Evolutionary conservation across 2,329 filamentous ascomycete genomes (phyloP), one percentile per base, ranked within the genome.

Genomic region (Penicillium sp.): DNA sequence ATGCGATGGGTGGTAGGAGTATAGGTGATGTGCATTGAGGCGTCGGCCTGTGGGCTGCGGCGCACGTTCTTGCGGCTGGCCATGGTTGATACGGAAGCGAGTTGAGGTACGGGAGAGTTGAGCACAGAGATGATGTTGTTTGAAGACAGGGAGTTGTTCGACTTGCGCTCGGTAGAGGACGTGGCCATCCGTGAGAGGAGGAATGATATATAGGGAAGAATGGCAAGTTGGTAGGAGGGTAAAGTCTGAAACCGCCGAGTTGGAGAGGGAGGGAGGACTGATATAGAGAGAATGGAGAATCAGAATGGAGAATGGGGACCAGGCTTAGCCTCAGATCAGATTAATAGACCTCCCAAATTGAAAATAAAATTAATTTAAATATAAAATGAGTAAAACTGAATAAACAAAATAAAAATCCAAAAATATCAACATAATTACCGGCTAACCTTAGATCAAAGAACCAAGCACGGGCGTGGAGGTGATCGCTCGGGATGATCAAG

Each of bases 1-100:
- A 76, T 69, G 41, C 74, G 70, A 53, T 69, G 69, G 28, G 74
- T 76, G 16, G 73, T 75, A 18, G 74, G 74, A 23, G 74, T 76
- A 48, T 74, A 75, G 44, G 69, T 70, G 40, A 73, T 60, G 16
- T 68, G 62, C 47, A 68, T 47, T 23, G 63, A 54, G 35, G 63
- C 58, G 26, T 69, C 66, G 22, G 57, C 11, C 31, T 60, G 54
- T n/a, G 59, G 44, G 50, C 52, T 62, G 53, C 57, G 56, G 54
- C 58, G 61, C 61, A 65, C 66, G 34, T 44, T 59, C 49, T 61
- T 56, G 31, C 53, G 55, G 46, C 51, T 50, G 29, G 50, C 50
- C 46, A 54, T 57, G 29, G 44, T 47, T 51, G 52, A 47, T n/a
- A 47, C 44, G 24, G 45, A 13, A 43, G 34, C 22, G 16, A 26